Evolutionary conservation across 306 rosid species (phyloP).

Genomic region (Potentilla sterilis): DNA sequence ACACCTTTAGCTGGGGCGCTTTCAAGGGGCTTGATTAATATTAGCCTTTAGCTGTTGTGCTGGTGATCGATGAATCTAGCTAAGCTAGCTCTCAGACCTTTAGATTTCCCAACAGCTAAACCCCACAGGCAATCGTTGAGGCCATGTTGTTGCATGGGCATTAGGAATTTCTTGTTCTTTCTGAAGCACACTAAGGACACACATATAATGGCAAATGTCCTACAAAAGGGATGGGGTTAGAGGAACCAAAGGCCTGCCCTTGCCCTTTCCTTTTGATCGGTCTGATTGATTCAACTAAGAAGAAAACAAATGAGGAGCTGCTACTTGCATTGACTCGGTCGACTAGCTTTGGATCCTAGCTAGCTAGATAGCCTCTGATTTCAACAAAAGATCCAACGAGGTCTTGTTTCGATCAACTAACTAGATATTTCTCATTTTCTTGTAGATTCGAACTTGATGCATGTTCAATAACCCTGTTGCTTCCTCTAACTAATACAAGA

Average conservation of each 20-base stretch:
- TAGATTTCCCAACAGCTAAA: not conserved
- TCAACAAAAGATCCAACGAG: not conserved
- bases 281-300: constrained; percentile 10
- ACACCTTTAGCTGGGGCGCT: not conserved
- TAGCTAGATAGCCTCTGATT: not conserved
- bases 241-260: not conserved
- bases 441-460: not conserved
- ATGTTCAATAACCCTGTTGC: not conserved
- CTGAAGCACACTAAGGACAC: constrained; percentile 15
- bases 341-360: constrained; percentile 1
- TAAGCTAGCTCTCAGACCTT: not conserved
- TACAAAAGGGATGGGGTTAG: constrained; percentile 16
- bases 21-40: not conserved
- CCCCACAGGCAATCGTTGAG: constrained; percentile 4
- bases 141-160: constrained; percentile 28
- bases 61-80: not conserved
- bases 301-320: constrained; percentile 19
- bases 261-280: constrained; percentile 2
- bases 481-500: not conserved
- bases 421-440: constrained; percentile 1
- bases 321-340: constrained; percentile 18
- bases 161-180: constrained; percentile 19
- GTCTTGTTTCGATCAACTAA: not conserved
- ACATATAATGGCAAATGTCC: constrained; percentile 15
- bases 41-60: constrained; percentile 9